Evolutionary conservation across 1,284 basidiomycete genomes (phyloP).

Genomic region (Psilocybe mexicana): DNA sequence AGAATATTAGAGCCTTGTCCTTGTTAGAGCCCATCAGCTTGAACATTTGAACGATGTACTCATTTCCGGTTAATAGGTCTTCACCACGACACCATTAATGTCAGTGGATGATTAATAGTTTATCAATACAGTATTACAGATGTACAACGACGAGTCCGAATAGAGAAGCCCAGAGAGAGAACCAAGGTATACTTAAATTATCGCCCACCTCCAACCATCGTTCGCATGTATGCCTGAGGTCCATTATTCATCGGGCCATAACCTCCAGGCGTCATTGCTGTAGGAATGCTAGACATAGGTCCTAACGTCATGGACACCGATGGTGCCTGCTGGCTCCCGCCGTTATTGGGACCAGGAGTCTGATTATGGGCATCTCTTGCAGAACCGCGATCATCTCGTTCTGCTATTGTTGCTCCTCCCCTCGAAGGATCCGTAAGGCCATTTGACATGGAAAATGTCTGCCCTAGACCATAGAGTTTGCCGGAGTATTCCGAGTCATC

Average conservation of each 20-base stretch:
- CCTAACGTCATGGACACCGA: constrained; percentile 48
- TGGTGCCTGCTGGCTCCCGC: constrained; percentile 37
- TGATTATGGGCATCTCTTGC: constrained; percentile 57
- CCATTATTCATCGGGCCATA: constrained; percentile 66
- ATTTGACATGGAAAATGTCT: constrained; percentile 67
- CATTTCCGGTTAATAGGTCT: background rate
- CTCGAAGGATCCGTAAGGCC: constrained; percentile 64
- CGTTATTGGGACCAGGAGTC: constrained; percentile 46
- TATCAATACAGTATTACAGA: constrained; percentile 20
- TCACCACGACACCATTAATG: background rate
- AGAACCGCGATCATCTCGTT: constrained; percentile 68
- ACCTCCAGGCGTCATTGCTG: constrained; percentile 47
- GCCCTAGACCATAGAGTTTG: constrained; percentile 76
- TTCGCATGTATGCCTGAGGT: constrained; percentile 54
- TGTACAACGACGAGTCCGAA: constrained; percentile 16
- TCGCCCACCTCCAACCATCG: constrained; percentile 64
- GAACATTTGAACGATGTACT: no score
- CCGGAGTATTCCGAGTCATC: constrained; percentile 79
- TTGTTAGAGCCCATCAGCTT: no score
- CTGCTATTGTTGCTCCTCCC: constrained; percentile 74
- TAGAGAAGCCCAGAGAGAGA: constrained; percentile 15
- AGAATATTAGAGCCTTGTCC: no score
- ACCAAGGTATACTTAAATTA: constrained; percentile 32
- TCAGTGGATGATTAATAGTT: constrained; percentile 12
- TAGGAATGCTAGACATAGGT: constrained; percentile 48